phyloP scores from a whole-genome alignment of 495 filamentous ascomycete species.

The Trichoderma parareesei region DNA sequence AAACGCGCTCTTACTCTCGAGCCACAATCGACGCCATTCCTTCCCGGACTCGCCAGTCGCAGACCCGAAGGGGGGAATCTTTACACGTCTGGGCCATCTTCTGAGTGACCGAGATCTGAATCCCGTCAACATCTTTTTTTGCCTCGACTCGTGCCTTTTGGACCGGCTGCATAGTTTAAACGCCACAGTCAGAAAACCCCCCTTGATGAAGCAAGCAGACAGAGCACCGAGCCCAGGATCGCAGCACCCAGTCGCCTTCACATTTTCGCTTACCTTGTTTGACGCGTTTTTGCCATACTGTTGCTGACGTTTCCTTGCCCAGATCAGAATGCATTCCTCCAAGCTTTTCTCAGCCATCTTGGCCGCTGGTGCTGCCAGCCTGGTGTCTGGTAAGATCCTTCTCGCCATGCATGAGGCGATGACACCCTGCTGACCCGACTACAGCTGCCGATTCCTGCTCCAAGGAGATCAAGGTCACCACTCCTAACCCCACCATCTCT shows the following conservation, averaged over 20 bases:
- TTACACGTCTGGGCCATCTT: background rate
- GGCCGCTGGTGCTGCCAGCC: slow-evolving; percentile 51
- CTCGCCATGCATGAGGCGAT: background rate
- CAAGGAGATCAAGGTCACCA: slow-evolving; percentile 4
- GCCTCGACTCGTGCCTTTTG: background rate
- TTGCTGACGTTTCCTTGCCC: background rate
- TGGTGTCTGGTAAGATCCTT: slow-evolving; percentile 48
- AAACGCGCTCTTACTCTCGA: background rate
- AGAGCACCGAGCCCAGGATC: background rate
- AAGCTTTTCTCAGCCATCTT: slow-evolving; percentile 67
- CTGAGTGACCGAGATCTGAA: background rate
- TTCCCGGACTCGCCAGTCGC: background rate
- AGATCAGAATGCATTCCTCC: slow-evolving; percentile 62
- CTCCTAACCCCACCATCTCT: slow-evolving; percentile 29
- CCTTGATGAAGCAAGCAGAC: background rate
- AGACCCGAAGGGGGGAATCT: background rate
- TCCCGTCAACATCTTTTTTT: slow-evolving; percentile 4
- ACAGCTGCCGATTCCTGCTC: slow-evolving; percentile 19
- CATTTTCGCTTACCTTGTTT: background rate
- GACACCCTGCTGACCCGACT: background rate
- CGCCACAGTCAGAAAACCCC: slow-evolving; percentile 2
- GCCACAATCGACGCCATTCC: background rate
- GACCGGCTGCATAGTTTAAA: slow-evolving; percentile 1
- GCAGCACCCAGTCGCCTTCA: background rate
- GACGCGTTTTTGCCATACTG: background rate